A percentile compares a stretch with the other conserved stretches of the same genome.
Evolutionary conservation across 2,329 filamentous ascomycete genomes (phyloP).

Genomic region (Sporothrix humicola): DNA sequence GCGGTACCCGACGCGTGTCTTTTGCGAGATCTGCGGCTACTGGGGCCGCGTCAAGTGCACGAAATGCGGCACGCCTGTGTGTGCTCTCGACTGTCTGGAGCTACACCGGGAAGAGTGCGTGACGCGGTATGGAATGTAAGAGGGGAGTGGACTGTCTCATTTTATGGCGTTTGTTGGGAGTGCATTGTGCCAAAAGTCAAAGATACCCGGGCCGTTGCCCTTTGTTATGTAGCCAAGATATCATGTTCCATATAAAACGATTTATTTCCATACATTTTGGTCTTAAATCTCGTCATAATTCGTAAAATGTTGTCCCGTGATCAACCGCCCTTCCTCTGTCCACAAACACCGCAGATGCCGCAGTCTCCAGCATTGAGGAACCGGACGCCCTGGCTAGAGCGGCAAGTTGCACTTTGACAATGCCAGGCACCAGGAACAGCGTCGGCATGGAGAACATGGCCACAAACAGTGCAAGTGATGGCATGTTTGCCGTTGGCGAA

Average conservation of each 20-base stretch:
- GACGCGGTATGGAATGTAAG: constrained; percentile 62
- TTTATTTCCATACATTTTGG: neutral
- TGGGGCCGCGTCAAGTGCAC: constrained; percentile 78
- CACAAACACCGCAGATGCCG: constrained; percentile 73
- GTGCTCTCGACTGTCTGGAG: constrained; percentile 75
- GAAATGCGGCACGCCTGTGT: constrained; percentile 79
- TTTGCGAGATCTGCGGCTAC: constrained; percentile 82
- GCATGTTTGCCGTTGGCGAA: constrained; percentile 61
- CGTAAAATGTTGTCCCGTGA: neutral
- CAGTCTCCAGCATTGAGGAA: constrained; percentile 75
- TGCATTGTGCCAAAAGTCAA: neutral
- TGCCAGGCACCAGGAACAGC: constrained; percentile 66
- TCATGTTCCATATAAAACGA: neutral
- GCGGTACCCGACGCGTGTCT: constrained; percentile 64
- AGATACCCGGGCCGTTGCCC: constrained; percentile 6
- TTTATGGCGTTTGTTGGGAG: neutral
- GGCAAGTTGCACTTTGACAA: constrained; percentile 64
- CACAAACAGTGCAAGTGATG: constrained; percentile 70
- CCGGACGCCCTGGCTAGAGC: constrained; percentile 53
- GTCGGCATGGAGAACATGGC: constrained; percentile 67
- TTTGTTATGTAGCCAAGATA: neutral
- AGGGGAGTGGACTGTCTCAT: neutral
- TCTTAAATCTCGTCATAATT: neutral
- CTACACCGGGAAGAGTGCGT: constrained; percentile 75
- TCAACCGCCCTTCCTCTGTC: constrained; percentile 43